Conservation (phyloP, 2,329 filamentous ascomycete species). For the Fusarium fujikuroi region DNA sequence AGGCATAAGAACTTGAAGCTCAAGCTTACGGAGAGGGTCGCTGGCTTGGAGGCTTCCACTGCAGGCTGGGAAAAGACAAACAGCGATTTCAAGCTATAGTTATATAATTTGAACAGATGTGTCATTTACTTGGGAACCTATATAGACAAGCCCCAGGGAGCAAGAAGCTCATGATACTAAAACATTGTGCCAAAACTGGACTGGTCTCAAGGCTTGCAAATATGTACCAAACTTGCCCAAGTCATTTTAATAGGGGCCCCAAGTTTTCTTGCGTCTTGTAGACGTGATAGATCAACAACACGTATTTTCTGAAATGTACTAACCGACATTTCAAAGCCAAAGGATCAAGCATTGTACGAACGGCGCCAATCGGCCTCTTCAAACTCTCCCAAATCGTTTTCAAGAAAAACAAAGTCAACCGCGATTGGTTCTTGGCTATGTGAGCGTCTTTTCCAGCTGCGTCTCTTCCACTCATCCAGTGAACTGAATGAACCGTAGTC, state of each 20-base stretch:
- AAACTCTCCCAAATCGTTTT: neutral
- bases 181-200: neutral
- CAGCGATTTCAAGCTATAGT: conserved; percentile 79
- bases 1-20: conserved; percentile 76
- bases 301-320: neutral
- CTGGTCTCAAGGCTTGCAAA: neutral
- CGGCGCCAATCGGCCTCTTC: neutral
- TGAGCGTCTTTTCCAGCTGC: too few relatives aligned
- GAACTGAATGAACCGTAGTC: neutral
- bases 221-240: neutral
- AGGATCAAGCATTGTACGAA: fast-evolving
- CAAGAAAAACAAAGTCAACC: neutral
- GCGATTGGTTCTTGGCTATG: too few relatives aligned
- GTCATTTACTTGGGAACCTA: neutral
- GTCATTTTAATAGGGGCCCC: neutral
- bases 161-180: neutral
- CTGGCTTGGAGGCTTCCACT: conserved; percentile 64
- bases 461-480: neutral
- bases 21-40: conserved; percentile 75
- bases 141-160: neutral
- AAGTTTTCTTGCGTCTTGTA: neutral
- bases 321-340: neutral
- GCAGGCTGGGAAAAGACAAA: conserved; percentile 77
- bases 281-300: neutral
- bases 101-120: neutral